These are phyloP conservation scores for Aristolochia californica DNA, from an alignment of 164 flowering plant genomes.

Conservation along the genomic window DNA sequence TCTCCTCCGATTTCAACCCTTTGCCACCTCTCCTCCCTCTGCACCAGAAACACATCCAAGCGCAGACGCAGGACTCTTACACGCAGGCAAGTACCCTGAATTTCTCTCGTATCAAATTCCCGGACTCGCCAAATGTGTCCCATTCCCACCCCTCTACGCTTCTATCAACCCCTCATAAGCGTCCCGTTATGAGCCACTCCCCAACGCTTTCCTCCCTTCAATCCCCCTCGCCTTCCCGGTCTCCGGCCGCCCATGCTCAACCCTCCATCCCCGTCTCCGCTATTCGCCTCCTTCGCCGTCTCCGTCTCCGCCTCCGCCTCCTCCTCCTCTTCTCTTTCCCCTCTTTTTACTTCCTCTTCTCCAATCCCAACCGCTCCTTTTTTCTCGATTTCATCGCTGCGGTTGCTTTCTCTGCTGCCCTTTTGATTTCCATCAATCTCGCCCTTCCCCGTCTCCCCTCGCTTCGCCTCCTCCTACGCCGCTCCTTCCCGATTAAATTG, in stretches of 20 bases:
- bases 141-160: slow-evolving; percentile 7
- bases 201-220: slow-evolving; percentile 11
- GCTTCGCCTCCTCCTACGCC: slow-evolving; percentile 29
- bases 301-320: slow-evolving; percentile 29
- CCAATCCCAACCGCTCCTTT: slow-evolving; percentile 31
- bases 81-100: neutral
- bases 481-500: slow-evolving; percentile 27
- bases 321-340: slow-evolving; percentile 42
- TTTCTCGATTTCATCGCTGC: slow-evolving; percentile 37
- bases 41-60: slow-evolving; percentile 6
- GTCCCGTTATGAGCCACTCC: slow-evolving; percentile 34
- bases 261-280: slow-evolving; percentile 1
- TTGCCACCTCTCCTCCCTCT: slow-evolving; percentile 13
- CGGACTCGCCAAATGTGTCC: slow-evolving; percentile 2
- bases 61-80: slow-evolving; percentile 11
- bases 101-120: slow-evolving; percentile 4
- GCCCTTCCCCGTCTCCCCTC: slow-evolving; percentile 50
- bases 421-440: slow-evolving; percentile 35
- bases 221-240: slow-evolving; percentile 8
- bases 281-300: slow-evolving; percentile 21
- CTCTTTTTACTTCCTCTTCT: slow-evolving; percentile 38
- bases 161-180: slow-evolving; percentile 34
- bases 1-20: slow-evolving; percentile 39
- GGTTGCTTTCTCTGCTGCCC: slow-evolving; percentile 37
- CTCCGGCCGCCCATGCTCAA: neutral